Evolutionary conservation across 345 rosid genomes (phyloP).

Genomic region (Microthlaspi erraticum): DNA sequence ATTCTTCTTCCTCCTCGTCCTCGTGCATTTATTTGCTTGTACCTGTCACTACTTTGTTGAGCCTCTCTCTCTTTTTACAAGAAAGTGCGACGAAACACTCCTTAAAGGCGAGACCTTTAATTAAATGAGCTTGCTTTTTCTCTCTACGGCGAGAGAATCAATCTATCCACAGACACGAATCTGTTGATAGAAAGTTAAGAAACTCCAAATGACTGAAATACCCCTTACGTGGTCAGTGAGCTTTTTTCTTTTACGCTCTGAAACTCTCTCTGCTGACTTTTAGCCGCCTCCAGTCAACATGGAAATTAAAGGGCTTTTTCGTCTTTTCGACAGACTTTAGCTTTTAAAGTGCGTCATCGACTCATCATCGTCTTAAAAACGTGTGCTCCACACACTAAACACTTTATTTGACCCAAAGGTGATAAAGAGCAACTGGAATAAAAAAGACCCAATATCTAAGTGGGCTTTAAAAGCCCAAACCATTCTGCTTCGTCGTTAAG

Average conservation of each 20-base stretch:
- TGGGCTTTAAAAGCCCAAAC: constrained; percentile 27
- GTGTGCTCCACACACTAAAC: constrained; percentile 35
- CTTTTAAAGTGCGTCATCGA: constrained; percentile 12
- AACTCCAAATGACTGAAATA: constrained; percentile 23
- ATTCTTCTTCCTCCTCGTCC: neutral
- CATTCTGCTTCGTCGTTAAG: constrained; percentile 7
- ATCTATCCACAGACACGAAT: constrained; percentile 37
- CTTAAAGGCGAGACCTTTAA: constrained; percentile 24
- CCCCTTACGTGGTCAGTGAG: constrained; percentile 2
- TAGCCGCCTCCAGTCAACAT: constrained; percentile 1
- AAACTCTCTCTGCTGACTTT: constrained; percentile 5
- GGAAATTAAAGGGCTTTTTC: neutral
- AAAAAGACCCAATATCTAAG: neutral
- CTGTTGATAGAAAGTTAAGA: neutral
- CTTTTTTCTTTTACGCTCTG: neutral
- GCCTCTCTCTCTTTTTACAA: neutral
- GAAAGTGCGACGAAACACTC: constrained; percentile 41
- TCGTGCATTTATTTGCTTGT: constrained; percentile 26
- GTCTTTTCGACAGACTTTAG: neutral
- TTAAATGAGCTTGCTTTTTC: neutral
- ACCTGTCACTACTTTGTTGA: constrained; percentile 30
- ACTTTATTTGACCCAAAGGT: constrained; percentile 11
- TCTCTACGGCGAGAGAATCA: constrained; percentile 6
- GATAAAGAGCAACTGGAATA: neutral
- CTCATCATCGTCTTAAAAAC: constrained; percentile 29